These are phyloP conservation scores for Komagataella populi DNA, from an alignment of 805 yeast genomes.

Conservation along the genomic window DNA sequence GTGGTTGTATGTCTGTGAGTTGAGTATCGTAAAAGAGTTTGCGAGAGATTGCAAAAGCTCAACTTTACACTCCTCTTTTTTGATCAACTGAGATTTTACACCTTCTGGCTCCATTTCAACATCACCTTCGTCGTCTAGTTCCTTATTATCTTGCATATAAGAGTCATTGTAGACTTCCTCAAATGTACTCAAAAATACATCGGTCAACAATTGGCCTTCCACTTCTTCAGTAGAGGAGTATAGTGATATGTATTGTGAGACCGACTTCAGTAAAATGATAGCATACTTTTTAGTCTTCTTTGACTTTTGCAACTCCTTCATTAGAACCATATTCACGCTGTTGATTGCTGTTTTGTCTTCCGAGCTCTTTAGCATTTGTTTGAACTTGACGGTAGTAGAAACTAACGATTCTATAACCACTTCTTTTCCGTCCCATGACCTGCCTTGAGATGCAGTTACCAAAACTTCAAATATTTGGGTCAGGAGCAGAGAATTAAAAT, in stretches of 20 bases:
- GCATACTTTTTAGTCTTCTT: slow-evolving; percentile 45
- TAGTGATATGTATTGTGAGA: slow-evolving; percentile 10
- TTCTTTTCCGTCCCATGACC: slow-evolving; percentile 87
- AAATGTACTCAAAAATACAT: not conserved
- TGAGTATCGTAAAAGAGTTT: not conserved
- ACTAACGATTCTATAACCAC: slow-evolving; percentile 58
- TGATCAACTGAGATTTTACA: not conserved
- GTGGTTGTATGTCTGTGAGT: not conserved
- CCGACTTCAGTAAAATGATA: not conserved
- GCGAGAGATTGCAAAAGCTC: not conserved
- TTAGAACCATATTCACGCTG: slow-evolving; percentile 28
- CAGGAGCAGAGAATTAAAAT: slow-evolving; percentile 14
- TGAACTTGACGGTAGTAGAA: slow-evolving; percentile 33
- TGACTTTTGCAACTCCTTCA: slow-evolving; percentile 50
- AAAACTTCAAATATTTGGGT: slow-evolving; percentile 34
- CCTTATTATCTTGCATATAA: not conserved
- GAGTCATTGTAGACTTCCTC: not conserved
- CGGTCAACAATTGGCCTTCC: not conserved
- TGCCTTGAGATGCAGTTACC: slow-evolving; percentile 52
- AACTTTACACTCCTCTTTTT: not conserved
- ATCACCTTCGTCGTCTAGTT: slow-evolving; percentile 16
- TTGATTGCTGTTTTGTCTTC: slow-evolving; percentile 18
- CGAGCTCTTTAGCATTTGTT: slow-evolving; percentile 14
- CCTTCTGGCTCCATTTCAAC: slow-evolving; percentile 12
- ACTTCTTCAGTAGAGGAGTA: slow-evolving; percentile 1